These are phyloP conservation scores for Starmerella stellata DNA, from an alignment of 805 yeast genomes.

Conservation along the genomic window DNA sequence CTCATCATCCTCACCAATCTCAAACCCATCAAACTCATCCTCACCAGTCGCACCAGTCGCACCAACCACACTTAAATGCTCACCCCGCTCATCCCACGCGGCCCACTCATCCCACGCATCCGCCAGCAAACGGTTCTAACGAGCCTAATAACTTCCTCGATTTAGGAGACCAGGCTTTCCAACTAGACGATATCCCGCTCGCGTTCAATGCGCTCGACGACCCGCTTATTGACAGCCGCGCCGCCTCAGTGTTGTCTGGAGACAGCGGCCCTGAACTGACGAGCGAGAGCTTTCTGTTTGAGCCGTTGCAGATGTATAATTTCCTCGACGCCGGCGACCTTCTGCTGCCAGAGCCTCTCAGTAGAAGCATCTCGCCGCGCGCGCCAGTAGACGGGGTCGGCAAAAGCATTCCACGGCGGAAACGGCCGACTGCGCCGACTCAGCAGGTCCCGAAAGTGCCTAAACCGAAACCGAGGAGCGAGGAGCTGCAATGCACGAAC, in stretches of 20 bases:
- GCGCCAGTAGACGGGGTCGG: background rate
- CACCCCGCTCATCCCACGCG: too few species aligned
- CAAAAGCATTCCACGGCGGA: background rate
- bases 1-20: too few species aligned
- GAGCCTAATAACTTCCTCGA: too few species aligned
- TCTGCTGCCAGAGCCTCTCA: background rate
- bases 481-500: slow-evolving; percentile 41
- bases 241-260: background rate
- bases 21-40: too few species aligned
- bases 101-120: too few species aligned
- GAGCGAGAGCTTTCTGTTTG: slow-evolving; percentile 4
- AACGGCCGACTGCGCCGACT: slow-evolving; percentile 1
- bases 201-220: slow-evolving; percentile 16
- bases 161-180: slow-evolving; percentile 6
- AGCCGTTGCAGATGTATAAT: slow-evolving; percentile 12
- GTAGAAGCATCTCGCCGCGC: background rate
- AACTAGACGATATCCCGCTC: slow-evolving; percentile 11
- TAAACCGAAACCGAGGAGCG: slow-evolving; percentile 1
- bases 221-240: slow-evolving; percentile 7
- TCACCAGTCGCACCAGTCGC: too few species aligned
- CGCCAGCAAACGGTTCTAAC: too few species aligned
- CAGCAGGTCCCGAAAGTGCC: slow-evolving; percentile 1
- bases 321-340: slow-evolving; percentile 3
- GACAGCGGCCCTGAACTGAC: slow-evolving; percentile 1
- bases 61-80: too few species aligned